Evolutionary conservation across 768 basidiomycete species (phyloP), one percentile per base, ranked within the genome.

Genomic region (Kondoa subrosea): DNA sequence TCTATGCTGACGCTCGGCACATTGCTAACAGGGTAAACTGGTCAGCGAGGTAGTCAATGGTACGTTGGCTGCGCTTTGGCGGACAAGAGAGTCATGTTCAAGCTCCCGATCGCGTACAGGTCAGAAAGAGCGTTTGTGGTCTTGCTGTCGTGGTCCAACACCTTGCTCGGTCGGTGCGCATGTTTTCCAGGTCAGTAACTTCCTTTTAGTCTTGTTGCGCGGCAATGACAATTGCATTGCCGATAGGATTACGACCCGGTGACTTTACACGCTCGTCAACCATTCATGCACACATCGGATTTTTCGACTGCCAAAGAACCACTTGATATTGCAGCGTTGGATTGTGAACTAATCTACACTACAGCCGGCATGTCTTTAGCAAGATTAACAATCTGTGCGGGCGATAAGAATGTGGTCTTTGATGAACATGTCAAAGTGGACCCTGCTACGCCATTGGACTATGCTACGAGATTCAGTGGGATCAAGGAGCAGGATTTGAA

Each of bases 271-370:
- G 75, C 81, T 3, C 84, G 90, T 21, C 84, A 89, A 67, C 77
- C 86, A 0, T 95, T 91, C 77, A 83, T 89, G 34, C 58, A 77
- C 73, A 78, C 81, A 21, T 50, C 4, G 70, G 76, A 57, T 33
- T 14, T 33, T 33, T 15, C 68, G 17, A 40, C 30, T 4, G 4
- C 65, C 1, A 78, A 64, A 4, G 27, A 64, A n/a, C 79, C 82
- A 0, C 78, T 89, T 58, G 88, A 91, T 67, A 83, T 96, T 2
- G 88, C 85, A 3, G 89, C 89, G 0, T 80, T 97, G 63, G 95
- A 99, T 76, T 97, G 95, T 75, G 95, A 99, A 77, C 91, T 97
- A 88, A 81, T 96, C 8, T 91, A 92, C 78, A 88, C 90, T 0
- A 96, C 92, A 0, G 88, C 87, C 2, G 95, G 95, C 0, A 84